These are phyloP conservation scores for Ormosia semicastrata DNA, from an alignment of 306 rosid species.

Conservation along the genomic window DNA sequence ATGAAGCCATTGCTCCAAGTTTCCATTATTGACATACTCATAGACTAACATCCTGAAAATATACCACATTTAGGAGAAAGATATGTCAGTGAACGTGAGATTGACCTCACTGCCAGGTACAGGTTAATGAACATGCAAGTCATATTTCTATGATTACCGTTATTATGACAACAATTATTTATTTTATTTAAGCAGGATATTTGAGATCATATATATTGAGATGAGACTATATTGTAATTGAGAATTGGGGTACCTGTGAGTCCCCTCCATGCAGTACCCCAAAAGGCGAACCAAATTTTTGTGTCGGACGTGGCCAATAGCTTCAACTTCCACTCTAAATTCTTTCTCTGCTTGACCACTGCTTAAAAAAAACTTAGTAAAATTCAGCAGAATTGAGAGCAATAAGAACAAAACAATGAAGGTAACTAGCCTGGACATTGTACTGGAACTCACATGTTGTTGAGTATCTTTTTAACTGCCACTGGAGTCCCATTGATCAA, in stretches of 20 bases:
- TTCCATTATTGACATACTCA: slow-evolving; percentile 94
- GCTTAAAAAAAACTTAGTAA: not conserved
- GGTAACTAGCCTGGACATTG: slow-evolving; percentile 1
- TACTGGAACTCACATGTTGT: slow-evolving; percentile 70
- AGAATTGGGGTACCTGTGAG: slow-evolving; percentile 62
- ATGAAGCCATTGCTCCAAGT: slow-evolving; percentile 96
- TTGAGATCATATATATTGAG: not conserved
- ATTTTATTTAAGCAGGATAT: not conserved
- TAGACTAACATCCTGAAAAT: slow-evolving; percentile 78
- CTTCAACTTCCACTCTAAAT: slow-evolving; percentile 94
- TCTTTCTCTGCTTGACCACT: slow-evolving; percentile 98
- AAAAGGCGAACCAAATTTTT: slow-evolving; percentile 95
- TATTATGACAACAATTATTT: not conserved
- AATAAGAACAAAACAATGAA: slow-evolving; percentile 23
- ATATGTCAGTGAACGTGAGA: not conserved
- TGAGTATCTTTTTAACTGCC: slow-evolving; percentile 94
- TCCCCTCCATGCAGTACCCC: slow-evolving; percentile 91
- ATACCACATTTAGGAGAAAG: slow-evolving; percentile 4
- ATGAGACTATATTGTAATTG: not conserved
- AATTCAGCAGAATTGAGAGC: slow-evolving; percentile 10
- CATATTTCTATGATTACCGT: not conserved
- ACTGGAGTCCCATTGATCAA: slow-evolving; percentile 85
- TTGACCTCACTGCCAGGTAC: not conserved
- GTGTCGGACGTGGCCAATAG: slow-evolving; percentile 95
- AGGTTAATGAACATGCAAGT: not conserved